phyloP scores from a whole-genome alignment of 2,329 filamentous ascomycete genomes.

The Botrytis byssoidea region DNA sequence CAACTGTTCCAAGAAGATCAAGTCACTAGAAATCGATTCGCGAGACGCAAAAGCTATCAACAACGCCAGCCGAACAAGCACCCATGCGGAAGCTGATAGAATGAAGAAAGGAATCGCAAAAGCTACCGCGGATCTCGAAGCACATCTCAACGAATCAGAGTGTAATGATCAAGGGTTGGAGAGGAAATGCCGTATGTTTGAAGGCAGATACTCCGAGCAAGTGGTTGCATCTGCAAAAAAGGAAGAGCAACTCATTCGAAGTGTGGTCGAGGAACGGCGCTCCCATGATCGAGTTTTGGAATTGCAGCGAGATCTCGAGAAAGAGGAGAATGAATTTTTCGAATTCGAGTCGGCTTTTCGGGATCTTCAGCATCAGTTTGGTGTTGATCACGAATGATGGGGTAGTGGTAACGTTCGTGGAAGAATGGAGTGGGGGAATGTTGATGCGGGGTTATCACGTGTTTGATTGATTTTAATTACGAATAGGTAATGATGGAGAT shows the following conservation, averaged over 20 bases:
- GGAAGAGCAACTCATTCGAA: not conserved
- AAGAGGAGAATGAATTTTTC: not conserved
- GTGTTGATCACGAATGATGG: not conserved
- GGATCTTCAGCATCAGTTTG: not conserved
- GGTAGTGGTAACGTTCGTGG: not conserved
- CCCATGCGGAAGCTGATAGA: not conserved
- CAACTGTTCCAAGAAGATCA: not conserved
- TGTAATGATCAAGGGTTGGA: not conserved
- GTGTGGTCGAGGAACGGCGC: not conserved
- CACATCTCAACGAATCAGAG: not conserved
- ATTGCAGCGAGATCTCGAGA: not conserved
- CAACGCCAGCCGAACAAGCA: not conserved
- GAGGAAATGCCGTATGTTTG: not conserved
- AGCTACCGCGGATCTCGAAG: not conserved
- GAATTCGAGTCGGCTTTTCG: not conserved
- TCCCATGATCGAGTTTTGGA: not conserved
- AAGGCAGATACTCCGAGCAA: not conserved
- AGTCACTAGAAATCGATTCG: not conserved
- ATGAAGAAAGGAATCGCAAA: not conserved
- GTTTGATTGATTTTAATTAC: not conserved
- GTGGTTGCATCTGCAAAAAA: not conserved
- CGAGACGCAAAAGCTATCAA: not conserved
- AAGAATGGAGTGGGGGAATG: not conserved
- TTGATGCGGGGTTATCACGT: not conserved
- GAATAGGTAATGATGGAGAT: not conserved